Evolutionary conservation across 2,329 filamentous ascomycete species (phyloP).

Genomic region (Hymenoscyphus albidus): DNA sequence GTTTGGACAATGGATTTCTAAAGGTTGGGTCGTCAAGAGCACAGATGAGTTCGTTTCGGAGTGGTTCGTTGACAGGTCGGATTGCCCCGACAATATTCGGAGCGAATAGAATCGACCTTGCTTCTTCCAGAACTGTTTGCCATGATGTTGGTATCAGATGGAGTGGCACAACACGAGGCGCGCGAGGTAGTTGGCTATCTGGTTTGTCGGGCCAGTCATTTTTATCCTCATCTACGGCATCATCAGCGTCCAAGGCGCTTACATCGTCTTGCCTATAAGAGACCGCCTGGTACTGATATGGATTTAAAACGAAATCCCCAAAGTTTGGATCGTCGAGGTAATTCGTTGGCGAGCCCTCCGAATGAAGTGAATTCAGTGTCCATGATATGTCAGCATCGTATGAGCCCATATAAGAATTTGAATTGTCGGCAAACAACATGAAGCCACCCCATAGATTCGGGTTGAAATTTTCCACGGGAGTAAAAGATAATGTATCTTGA

Average conservation of each 20-base stretch:
- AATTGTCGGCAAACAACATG: constrained; percentile 26
- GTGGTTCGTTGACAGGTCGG: constrained; percentile 20
- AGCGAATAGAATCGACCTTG: constrained; percentile 19
- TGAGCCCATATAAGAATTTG: constrained; percentile 28
- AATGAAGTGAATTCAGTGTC: constrained; percentile 27
- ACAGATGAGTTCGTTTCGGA: constrained; percentile 23
- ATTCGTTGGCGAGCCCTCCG: constrained; percentile 23
- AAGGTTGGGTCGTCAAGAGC: constrained; percentile 21
- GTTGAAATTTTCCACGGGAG: constrained; percentile 23
- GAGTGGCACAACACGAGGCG: constrained; percentile 22
- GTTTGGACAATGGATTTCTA: constrained; percentile 21
- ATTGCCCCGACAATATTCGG: constrained; percentile 21
- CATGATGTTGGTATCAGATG: constrained; percentile 24
- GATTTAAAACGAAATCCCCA: constrained; percentile 20
- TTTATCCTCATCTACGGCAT: constrained; percentile 29
- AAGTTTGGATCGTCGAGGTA: constrained; percentile 21
- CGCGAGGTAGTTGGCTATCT: constrained; percentile 13
- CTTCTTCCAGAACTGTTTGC: constrained; percentile 29
- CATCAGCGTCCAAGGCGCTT: constrained; percentile 18
- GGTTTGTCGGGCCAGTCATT: constrained; percentile 30
- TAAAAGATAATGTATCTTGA: constrained; percentile 18
- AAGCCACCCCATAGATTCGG: constrained; percentile 30
- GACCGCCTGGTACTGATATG: constrained; percentile 21
- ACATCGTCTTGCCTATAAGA: constrained; percentile 20
- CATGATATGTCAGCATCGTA: constrained; percentile 34